phyloP scores from a whole-genome alignment of 2,329 filamentous ascomycete genomes.

The Thermoascus crustaceus region DNA sequence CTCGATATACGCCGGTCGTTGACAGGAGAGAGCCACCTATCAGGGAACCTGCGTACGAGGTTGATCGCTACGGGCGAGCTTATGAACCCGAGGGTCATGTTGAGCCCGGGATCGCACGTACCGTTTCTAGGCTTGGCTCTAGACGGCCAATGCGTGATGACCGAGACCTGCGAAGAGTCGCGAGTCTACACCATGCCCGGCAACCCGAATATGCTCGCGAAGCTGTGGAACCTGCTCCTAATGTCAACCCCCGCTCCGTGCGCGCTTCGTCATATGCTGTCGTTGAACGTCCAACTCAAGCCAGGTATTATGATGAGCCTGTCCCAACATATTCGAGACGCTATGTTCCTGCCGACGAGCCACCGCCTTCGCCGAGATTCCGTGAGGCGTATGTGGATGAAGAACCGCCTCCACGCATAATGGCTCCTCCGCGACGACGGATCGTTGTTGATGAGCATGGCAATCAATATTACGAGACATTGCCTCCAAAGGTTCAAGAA shows the following conservation, averaged over 20 bases:
- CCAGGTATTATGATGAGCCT: slow-evolving; percentile 32
- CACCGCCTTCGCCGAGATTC: slow-evolving; percentile 26
- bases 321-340: slow-evolving; percentile 24
- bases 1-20: slow-evolving; percentile 28
- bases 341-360: slow-evolving; percentile 31
- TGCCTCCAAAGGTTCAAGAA: slow-evolving; percentile 29
- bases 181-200: slow-evolving; percentile 38
- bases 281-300: slow-evolving; percentile 28
- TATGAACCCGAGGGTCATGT: slow-evolving; percentile 19
- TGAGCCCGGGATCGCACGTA: slow-evolving; percentile 28
- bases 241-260: slow-evolving; percentile 24
- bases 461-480: slow-evolving; percentile 62
- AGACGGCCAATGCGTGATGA: slow-evolving; percentile 34
- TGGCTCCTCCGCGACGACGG: slow-evolving; percentile 51
- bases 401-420: slow-evolving; percentile 37
- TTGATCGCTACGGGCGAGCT: slow-evolving; percentile 21
- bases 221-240: slow-evolving; percentile 37
- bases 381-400: slow-evolving; percentile 36
- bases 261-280: slow-evolving; percentile 35
- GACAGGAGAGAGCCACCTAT: slow-evolving; percentile 25
- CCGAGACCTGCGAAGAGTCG: slow-evolving; percentile 39
- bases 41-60: slow-evolving; percentile 27
- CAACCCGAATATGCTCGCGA: slow-evolving; percentile 35
- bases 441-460: slow-evolving; percentile 78
- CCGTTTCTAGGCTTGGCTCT: slow-evolving; percentile 32